Evolutionary conservation across 2,329 filamentous ascomycete genomes (phyloP).

Genomic region (Xylariaceae sp.): DNA sequence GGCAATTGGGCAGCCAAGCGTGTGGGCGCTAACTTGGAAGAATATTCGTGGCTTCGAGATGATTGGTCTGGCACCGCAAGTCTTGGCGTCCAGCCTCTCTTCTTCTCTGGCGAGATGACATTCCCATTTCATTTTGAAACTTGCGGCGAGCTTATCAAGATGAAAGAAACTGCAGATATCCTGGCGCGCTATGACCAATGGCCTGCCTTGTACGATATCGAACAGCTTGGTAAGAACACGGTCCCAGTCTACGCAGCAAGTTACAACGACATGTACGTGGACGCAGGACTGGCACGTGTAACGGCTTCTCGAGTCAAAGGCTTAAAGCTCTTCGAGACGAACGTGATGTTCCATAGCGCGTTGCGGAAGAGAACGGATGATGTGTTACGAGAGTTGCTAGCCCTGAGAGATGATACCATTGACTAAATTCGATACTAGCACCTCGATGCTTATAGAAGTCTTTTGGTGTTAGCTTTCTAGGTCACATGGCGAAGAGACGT

Average conservation of each 20-base stretch:
- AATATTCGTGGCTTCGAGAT: slow-evolving; percentile 50
- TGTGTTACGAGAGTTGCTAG: slow-evolving; percentile 72
- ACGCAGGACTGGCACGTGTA: slow-evolving; percentile 67
- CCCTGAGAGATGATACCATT: slow-evolving; percentile 65
- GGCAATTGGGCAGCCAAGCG: slow-evolving; percentile 74
- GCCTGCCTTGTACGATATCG: slow-evolving; percentile 71
- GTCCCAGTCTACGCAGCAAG: slow-evolving; percentile 84
- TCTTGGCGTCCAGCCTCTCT: slow-evolving; percentile 51
- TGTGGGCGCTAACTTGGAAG: slow-evolving; percentile 46
- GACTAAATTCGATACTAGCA: no score
- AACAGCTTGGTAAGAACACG: slow-evolving; percentile 68
- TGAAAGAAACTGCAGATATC: slow-evolving; percentile 65
- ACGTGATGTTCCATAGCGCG: slow-evolving; percentile 82
- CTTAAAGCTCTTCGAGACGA: slow-evolving; percentile 79
- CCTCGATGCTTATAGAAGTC: no score
- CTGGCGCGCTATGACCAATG: slow-evolving; percentile 67
- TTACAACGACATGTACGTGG: slow-evolving; percentile 93
- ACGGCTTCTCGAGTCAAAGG: slow-evolving; percentile 72
- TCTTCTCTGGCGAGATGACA: slow-evolving; percentile 91
- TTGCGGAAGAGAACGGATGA: slow-evolving; percentile 70
- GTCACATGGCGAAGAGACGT: not conserved
- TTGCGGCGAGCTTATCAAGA: slow-evolving; percentile 67
- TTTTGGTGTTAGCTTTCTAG: not conserved
- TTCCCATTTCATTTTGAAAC: slow-evolving; percentile 81
- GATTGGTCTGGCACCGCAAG: slow-evolving; percentile 37